A percentile compares a stretch with the other conserved stretches of the same genome.
These are phyloP conservation scores for Aspergillus ostianus DNA, from an alignment of 495 filamentous ascomycete genomes.

Conservation along the genomic window DNA sequence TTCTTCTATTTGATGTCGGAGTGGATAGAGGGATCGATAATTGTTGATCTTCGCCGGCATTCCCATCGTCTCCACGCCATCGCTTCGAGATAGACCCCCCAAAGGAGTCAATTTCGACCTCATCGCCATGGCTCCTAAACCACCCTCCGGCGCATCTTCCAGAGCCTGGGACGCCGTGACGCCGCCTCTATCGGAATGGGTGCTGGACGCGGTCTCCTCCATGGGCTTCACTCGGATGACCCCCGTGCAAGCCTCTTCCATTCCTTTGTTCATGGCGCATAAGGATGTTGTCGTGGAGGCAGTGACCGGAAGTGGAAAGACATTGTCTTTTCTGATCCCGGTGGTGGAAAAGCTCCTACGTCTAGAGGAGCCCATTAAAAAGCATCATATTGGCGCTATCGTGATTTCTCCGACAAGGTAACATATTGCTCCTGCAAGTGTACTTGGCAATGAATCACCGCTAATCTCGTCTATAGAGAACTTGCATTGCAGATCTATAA, in stretches of 20 bases:
- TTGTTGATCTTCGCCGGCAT: not conserved
- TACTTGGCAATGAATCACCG: not conserved
- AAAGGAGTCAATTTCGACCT: constrained; percentile 3
- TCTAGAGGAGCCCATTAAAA: constrained; percentile 72
- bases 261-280: constrained; percentile 87
- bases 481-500: constrained; percentile 86
- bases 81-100: not conserved
- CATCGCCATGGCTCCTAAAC: constrained; percentile 38
- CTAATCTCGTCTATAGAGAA: constrained; percentile 54
- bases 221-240: constrained; percentile 90
- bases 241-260: constrained; percentile 90
- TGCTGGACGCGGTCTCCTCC: constrained; percentile 74
- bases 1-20: constrained; percentile 1
- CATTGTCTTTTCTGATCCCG: constrained; percentile 85
- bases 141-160: constrained; percentile 34
- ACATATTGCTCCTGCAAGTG: not conserved
- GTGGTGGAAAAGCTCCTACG: constrained; percentile 81
- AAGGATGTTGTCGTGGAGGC: constrained; percentile 98
- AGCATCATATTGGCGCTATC: constrained; percentile 85
- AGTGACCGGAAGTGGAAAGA: constrained; percentile 95
- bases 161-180: constrained; percentile 78
- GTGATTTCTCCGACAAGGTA: constrained; percentile 85
- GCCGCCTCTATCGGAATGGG: constrained; percentile 84
- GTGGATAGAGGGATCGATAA: not conserved
- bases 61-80: constrained; percentile 1